These are phyloP conservation scores for Bryum argenteum DNA, from an alignment of 225 moss, liverwort and hornwort genomes.

Conservation along the genomic window DNA sequence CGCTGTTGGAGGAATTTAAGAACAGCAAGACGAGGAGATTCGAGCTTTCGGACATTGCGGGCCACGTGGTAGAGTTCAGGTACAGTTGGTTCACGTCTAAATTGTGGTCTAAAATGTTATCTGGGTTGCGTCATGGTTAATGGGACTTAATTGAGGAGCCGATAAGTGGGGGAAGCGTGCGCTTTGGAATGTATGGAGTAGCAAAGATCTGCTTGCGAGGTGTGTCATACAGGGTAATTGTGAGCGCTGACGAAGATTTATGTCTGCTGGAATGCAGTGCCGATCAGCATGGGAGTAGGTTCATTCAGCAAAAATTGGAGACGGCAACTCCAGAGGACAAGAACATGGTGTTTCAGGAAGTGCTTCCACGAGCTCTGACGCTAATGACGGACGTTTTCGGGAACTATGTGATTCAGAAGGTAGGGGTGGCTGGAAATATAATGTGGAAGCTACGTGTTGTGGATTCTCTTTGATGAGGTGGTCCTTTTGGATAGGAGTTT, in stretches of 20 bases:
- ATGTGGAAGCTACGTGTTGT: background rate
- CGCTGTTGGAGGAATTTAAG: constrained; percentile 91
- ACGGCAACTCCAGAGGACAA: constrained; percentile 91
- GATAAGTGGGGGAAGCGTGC: no score
- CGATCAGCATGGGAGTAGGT: constrained; percentile 97
- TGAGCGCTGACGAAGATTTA: background rate
- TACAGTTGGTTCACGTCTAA: constrained; percentile 12
- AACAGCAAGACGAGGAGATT: constrained; percentile 95
- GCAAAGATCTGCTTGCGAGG: background rate
- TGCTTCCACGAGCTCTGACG: constrained; percentile 86
- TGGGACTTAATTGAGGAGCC: background rate
- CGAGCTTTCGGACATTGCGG: constrained; percentile 87
- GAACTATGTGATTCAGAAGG: constrained; percentile 99
- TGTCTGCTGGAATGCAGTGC: constrained; percentile 61
- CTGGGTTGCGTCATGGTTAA: background rate
- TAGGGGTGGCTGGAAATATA: constrained; percentile 14
- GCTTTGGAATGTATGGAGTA: background rate
- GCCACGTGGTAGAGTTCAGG: constrained; percentile 99
- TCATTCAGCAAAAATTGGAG: constrained; percentile 94
- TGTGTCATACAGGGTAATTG: background rate
- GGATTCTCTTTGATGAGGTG: background rate
- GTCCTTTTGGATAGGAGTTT: background rate
- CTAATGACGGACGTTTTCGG: constrained; percentile 98
- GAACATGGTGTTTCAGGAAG: constrained; percentile 95
- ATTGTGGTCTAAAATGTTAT: no score